phyloP scores from a whole-genome alignment of 306 rosid genomes.

The Trichosanthes truncata region DNA sequence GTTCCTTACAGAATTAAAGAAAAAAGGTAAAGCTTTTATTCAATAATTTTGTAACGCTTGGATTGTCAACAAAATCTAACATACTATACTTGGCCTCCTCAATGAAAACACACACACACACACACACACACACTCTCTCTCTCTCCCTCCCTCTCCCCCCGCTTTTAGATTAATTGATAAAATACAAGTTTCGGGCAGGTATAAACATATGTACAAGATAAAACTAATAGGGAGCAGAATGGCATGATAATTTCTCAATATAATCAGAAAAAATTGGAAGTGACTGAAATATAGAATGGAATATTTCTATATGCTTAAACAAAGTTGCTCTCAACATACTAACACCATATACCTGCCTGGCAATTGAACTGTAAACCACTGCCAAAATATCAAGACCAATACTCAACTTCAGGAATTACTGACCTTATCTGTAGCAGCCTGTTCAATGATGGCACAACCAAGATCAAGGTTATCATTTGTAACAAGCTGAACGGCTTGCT shows the following conservation, averaged over 20 bases:
- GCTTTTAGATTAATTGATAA: neutral
- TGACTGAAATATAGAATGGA: neutral
- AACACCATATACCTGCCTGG: neutral
- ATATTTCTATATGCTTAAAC: neutral
- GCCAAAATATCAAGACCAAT: neutral
- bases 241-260: neutral
- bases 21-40: neutral
- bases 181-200: neutral
- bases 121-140: too few relatives aligned
- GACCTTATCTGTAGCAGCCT: constrained; percentile 97
- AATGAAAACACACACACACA: neutral
- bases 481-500: constrained; percentile 88
- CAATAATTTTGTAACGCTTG: neutral
- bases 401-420: constrained; percentile 10
- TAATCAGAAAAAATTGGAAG: neutral
- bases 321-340: neutral
- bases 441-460: constrained; percentile 94
- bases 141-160: too few relatives aligned
- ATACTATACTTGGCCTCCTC: neutral
- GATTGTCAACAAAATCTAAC: neutral
- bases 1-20: neutral
- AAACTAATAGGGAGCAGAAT: neutral
- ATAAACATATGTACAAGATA: neutral
- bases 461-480: constrained; percentile 98
- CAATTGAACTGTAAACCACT: neutral